Evolutionary conservation across 2,329 filamentous ascomycete genomes (phyloP).

Genomic region (Onygenales sp.): DNA sequence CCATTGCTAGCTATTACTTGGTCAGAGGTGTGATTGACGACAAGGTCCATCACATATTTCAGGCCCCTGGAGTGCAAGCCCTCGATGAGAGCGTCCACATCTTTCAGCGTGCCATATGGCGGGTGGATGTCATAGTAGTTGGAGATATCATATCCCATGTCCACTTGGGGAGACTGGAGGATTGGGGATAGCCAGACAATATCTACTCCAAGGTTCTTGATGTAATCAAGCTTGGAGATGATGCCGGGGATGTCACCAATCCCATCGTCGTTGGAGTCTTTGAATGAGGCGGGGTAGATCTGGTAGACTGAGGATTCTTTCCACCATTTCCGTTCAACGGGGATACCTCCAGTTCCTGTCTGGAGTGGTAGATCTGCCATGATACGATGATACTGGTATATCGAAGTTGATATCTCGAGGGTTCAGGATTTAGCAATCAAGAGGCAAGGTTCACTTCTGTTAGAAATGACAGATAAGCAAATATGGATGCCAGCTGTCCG

Average conservation of each 20-base stretch:
- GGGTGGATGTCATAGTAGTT: slow-evolving; percentile 39
- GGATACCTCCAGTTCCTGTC: background rate
- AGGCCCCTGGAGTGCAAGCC: slow-evolving; percentile 35
- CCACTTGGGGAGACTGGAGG: slow-evolving; percentile 32
- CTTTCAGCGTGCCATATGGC: slow-evolving; percentile 34
- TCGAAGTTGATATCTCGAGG: too few relatives aligned
- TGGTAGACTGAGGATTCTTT: slow-evolving; percentile 53
- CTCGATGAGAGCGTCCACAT: slow-evolving; percentile 35
- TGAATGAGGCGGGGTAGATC: slow-evolving; percentile 54
- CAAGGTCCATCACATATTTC: slow-evolving; percentile 40
- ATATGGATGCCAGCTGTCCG: too few relatives aligned
- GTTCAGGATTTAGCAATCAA: too few relatives aligned
- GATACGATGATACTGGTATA: too few relatives aligned
- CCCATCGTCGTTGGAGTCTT: slow-evolving; percentile 48
- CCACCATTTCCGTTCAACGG: slow-evolving; percentile 41
- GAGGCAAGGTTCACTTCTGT: too few relatives aligned
- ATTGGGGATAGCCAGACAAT: slow-evolving; percentile 28
- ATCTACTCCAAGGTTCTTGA: slow-evolving; percentile 38
- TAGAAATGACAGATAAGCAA: too few relatives aligned
- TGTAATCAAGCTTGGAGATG: slow-evolving; percentile 47
- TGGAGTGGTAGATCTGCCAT: background rate
- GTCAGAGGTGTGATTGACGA: slow-evolving; percentile 33
- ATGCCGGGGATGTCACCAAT: slow-evolving; percentile 50
- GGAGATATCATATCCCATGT: slow-evolving; percentile 45
- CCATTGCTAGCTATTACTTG: slow-evolving; percentile 13